A percentile compares a stretch with the other conserved stretches of the same genome.
Evolutionary conservation across 2,329 filamentous ascomycete genomes (phyloP).

Genomic region (Microcyclospora pomicola): DNA sequence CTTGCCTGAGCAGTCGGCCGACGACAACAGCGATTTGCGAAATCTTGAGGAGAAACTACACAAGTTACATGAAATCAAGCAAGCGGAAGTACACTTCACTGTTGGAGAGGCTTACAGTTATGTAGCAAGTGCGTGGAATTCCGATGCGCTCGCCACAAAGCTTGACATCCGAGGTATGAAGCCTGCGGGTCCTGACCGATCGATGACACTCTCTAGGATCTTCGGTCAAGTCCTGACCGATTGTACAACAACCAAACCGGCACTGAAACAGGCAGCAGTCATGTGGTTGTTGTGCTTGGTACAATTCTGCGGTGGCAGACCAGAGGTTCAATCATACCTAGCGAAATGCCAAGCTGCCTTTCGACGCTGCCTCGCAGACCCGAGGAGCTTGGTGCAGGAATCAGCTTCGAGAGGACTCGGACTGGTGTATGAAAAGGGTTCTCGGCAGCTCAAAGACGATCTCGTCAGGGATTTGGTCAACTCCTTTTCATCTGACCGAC

Average conservation of each 20-base stretch:
- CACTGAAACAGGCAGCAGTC: constrained; percentile 77
- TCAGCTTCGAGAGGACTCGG: constrained; percentile 81
- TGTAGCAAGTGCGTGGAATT: constrained; percentile 67
- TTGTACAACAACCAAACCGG: constrained; percentile 74
- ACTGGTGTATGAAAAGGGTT: constrained; percentile 88
- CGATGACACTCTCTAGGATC: constrained; percentile 36
- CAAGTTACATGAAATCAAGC: constrained; percentile 67
- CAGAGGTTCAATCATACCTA: constrained; percentile 58
- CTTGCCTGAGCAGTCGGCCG: constrained; percentile 31
- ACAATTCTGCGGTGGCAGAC: constrained; percentile 73
- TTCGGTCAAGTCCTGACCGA: constrained; percentile 62
- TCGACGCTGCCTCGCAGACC: constrained; percentile 70
- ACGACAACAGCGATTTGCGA: constrained; percentile 28
- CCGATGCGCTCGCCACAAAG: constrained; percentile 59
- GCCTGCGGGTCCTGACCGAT: constrained; percentile 27
- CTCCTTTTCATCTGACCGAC: constrained; percentile 65
- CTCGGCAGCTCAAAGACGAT: constrained; percentile 63
- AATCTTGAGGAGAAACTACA: constrained; percentile 56
- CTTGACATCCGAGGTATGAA: constrained; percentile 55
- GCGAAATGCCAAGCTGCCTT: constrained; percentile 75
- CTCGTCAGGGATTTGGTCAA: constrained; percentile 78
- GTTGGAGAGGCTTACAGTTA: constrained; percentile 79
- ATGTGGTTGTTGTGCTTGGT: constrained; percentile 91
- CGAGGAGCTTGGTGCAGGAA: constrained; percentile 91
- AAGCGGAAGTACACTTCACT: constrained; percentile 78